These are phyloP conservation scores for Monilinia polystroma DNA, from an alignment of 2,329 filamentous ascomycete genomes.

Conservation along the genomic window DNA sequence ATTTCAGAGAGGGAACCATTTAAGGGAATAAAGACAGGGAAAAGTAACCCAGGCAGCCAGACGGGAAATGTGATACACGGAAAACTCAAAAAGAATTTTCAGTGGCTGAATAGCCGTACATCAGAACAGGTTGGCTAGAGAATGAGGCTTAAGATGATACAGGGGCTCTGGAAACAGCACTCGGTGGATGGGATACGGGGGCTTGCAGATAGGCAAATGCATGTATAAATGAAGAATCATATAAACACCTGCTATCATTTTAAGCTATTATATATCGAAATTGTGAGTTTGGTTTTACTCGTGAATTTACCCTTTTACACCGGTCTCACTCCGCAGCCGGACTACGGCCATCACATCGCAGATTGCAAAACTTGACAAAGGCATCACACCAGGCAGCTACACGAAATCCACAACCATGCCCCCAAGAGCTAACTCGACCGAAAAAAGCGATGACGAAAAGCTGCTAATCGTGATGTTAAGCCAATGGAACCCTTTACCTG, in stretches of 20 bases:
- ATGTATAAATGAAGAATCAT: constrained; percentile 2
- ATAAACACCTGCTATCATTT: background rate
- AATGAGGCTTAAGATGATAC: background rate
- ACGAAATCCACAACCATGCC: background rate
- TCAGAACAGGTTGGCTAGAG: background rate
- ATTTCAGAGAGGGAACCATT: background rate
- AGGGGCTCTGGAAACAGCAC: background rate
- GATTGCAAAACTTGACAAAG: background rate
- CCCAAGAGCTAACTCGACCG: background rate
- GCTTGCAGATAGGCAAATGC: background rate
- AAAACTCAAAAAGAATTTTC: background rate
- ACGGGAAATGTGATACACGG: background rate
- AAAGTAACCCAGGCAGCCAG: background rate
- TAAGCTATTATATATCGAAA: background rate
- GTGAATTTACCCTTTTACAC: background rate
- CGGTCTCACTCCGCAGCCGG: background rate
- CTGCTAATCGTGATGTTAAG: background rate
- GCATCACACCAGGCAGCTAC: background rate
- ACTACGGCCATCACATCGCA: background rate
- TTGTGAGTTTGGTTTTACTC: background rate
- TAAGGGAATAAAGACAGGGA: no score
- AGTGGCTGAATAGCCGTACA: background rate
- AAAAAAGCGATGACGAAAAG: constrained; percentile 1
- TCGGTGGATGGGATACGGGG: background rate
- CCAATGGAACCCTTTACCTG: background rate